Conservation (phyloP, 2,329 filamentous ascomycete genomes). For the Talaromyces sp. region DNA sequence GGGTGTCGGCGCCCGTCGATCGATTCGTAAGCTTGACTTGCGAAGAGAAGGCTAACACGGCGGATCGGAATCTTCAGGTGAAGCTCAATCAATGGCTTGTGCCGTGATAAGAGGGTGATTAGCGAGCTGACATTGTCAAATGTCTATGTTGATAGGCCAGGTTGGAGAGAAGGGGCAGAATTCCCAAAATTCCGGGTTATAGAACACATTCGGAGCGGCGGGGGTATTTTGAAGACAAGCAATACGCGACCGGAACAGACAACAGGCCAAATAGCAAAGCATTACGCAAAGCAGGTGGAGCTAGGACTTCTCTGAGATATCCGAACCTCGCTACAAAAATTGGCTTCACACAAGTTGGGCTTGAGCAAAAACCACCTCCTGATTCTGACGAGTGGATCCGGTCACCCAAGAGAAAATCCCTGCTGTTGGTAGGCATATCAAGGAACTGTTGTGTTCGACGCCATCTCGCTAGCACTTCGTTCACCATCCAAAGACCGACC, state of each 20-base stretch:
- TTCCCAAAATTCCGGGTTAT: conserved; percentile 34
- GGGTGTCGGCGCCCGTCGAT: conserved; percentile 53
- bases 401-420: conserved; percentile 16
- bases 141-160: conserved; percentile 19
- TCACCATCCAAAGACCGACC: conserved; percentile 42
- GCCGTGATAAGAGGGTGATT: conserved; percentile 48
- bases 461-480: conserved; percentile 8
- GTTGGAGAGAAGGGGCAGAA: conserved; percentile 34
- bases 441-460: conserved; percentile 30
- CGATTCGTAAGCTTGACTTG: conserved; percentile 45
- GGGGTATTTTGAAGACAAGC: conserved; percentile 15
- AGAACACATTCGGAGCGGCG: conserved; percentile 45
- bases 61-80: conserved; percentile 50
- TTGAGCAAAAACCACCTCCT: conserved; percentile 16
- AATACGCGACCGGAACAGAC: conserved; percentile 30
- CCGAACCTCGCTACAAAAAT: conserved; percentile 51
- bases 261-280: conserved; percentile 26
- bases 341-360: conserved; percentile 23
- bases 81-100: conserved; percentile 48
- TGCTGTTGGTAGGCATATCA: conserved; percentile 42
- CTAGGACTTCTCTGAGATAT: conserved; percentile 35
- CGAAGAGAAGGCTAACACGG: conserved; percentile 61
- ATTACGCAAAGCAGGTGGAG: conserved; percentile 27
- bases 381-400: conserved; percentile 56
- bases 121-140: conserved; percentile 28